A percentile compares a stretch with the other conserved stretches of the same genome.
These are phyloP conservation scores for Tillandsia leiboldiana DNA, from an alignment of 176 grass and related monocot genomes.

Conservation along the genomic window DNA sequence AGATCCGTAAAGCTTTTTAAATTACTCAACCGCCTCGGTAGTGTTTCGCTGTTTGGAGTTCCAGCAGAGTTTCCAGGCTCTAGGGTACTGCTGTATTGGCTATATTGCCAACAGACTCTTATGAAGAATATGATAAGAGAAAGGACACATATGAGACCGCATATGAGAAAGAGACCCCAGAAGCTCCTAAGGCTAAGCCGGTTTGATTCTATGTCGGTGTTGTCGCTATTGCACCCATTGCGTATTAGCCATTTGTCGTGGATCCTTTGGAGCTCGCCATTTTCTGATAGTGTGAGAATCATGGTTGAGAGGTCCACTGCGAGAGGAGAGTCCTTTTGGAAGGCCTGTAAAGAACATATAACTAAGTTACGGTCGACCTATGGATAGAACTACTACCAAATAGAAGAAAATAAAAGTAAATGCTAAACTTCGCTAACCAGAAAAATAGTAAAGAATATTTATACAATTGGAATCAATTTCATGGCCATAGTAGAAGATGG, in stretches of 20 bases:
- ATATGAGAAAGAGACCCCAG: conserved; percentile 76
- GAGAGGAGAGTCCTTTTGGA: conserved; percentile 83
- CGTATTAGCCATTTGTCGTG: conserved; percentile 56
- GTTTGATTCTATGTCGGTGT: conserved; percentile 30
- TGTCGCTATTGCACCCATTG: conserved; percentile 35
- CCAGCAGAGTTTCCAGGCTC: background rate
- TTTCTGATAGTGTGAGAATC: conserved; percentile 82
- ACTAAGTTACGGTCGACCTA: background rate
- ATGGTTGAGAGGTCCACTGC: conserved; percentile 71
- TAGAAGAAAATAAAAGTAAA: background rate
- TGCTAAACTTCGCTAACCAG: too few species aligned
- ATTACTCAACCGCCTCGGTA: conserved; percentile 5
- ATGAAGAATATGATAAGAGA: conserved; percentile 41
- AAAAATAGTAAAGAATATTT: background rate
- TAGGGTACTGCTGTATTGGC: conserved; percentile 18
- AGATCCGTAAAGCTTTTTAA: conserved; percentile 52
- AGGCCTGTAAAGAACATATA: conserved; percentile 38
- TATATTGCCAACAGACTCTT: conserved; percentile 44
- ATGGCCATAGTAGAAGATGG: background rate
- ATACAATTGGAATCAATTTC: background rate
- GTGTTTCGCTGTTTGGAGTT: background rate
- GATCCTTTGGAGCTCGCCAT: conserved; percentile 67
- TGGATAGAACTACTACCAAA: background rate
- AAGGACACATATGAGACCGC: conserved; percentile 43
- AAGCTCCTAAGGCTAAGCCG: conserved; percentile 59